Evolutionary conservation across 352 stramenopile genomes (phyloP).

Genomic region (Pythium coloratum): DNA sequence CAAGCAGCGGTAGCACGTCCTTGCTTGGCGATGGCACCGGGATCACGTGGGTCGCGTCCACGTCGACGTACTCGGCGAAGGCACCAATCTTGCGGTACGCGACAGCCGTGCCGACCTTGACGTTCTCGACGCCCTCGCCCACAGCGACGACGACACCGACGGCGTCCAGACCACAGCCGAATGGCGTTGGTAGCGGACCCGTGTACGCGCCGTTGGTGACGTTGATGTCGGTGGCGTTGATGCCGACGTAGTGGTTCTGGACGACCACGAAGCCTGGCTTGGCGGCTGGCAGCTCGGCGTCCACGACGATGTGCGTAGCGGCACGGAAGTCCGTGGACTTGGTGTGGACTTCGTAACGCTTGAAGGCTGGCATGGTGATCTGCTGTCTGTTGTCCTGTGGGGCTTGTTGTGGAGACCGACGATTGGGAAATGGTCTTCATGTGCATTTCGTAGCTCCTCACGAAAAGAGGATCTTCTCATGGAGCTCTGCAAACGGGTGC

Average conservation of each 20-base stretch:
- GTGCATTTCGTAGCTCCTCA: background rate
- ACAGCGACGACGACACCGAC: constrained; percentile 39
- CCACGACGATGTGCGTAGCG: constrained; percentile 30
- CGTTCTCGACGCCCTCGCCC: constrained; percentile 32
- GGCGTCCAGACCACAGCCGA: constrained; percentile 57
- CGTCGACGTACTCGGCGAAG: constrained; percentile 39
- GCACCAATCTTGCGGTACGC: constrained; percentile 40
- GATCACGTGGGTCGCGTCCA: constrained; percentile 29
- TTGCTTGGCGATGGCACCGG: constrained; percentile 22
- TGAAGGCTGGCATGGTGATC: background rate
- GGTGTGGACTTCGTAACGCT: constrained; percentile 24
- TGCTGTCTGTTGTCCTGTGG: background rate
- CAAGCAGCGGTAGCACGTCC: constrained; percentile 38
- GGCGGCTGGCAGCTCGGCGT: constrained; percentile 13
- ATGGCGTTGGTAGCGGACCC: constrained; percentile 30
- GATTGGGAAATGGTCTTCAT: background rate
- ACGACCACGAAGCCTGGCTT: constrained; percentile 47
- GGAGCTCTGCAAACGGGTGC: background rate
- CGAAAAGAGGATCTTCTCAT: background rate
- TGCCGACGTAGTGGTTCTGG: constrained; percentile 39
- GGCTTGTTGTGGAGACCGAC: background rate
- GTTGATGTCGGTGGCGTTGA: constrained; percentile 59
- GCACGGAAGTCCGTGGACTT: constrained; percentile 37
- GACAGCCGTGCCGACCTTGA: constrained; percentile 41
- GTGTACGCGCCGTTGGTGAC: constrained; percentile 53